Percentiles rank a stretch among this genome's conserved stretches.
These are phyloP conservation scores for Agrocybe pediades DNA, from an alignment of 768 basidiomycete species.

Conservation along the genomic window DNA sequence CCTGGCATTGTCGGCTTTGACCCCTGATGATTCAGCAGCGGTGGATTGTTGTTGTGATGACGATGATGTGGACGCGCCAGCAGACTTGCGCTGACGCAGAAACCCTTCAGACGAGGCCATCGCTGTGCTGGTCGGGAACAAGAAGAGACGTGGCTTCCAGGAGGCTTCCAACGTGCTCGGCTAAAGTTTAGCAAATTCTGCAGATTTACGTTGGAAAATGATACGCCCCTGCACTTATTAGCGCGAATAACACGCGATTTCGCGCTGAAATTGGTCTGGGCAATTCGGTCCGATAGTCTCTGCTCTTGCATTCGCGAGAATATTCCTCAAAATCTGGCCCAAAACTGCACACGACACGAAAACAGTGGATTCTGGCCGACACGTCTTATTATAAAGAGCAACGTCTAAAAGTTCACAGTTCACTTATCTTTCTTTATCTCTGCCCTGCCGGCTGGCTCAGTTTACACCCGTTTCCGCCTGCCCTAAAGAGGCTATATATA, in stretches of 20 bases:
- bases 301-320: background rate
- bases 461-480: constrained; percentile 1
- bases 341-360: background rate
- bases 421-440: background rate
- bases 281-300: constrained; percentile 14
- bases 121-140: constrained; percentile 10
- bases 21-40: constrained; percentile 11
- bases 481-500: constrained; percentile 15
- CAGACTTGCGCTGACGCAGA: constrained; percentile 22
- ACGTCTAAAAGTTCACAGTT: too few species aligned
- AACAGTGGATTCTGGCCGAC: too few species aligned
- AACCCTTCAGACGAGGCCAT: constrained; percentile 26
- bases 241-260: constrained; percentile 15
- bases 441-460: background rate
- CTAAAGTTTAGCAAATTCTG: constrained; percentile 3
- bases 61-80: background rate
- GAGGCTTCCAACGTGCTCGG: constrained; percentile 5
- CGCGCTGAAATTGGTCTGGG: background rate
- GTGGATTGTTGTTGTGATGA: background rate
- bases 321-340: too few species aligned
- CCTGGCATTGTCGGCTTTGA: constrained; percentile 12
- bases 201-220: background rate
- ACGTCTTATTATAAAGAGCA: too few species aligned
- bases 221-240: constrained; percentile 12
- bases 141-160: constrained; percentile 14